phyloP scores from a whole-genome alignment of 2,329 filamentous ascomycete species.

The Botrytis aclada region DNA sequence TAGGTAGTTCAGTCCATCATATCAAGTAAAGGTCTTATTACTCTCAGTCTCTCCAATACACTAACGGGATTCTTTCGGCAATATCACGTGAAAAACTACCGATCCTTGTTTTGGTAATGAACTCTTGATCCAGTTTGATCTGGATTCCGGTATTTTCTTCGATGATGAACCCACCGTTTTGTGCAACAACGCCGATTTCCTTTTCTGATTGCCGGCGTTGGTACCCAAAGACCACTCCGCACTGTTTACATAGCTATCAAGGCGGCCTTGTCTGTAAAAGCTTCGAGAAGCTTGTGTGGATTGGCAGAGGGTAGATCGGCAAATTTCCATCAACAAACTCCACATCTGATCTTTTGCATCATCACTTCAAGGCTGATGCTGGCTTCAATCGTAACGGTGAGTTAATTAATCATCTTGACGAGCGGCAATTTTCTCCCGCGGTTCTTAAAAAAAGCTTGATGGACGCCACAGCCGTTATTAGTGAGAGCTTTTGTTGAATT shows the following conservation, averaged over 20 bases:
- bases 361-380: neutral
- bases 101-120: neutral
- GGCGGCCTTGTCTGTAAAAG: neutral
- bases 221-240: neutral
- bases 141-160: neutral
- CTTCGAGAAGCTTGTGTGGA: neutral
- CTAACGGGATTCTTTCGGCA: neutral
- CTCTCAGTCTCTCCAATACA: neutral
- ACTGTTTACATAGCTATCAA: neutral
- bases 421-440: neutral
- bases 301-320: neutral
- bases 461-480: neutral
- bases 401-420: neutral
- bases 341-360: neutral
- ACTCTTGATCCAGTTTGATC: neutral
- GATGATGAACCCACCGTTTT: neutral
- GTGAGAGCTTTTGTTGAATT: neutral
- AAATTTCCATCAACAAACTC: neutral
- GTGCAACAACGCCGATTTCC: neutral
- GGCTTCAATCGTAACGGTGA: neutral
- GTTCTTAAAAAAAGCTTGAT: neutral
- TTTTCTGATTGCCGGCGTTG: neutral
- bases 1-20: neutral
- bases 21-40: neutral
- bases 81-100: neutral